Evolutionary conservation across 192 early-diverging fungal species (phyloP).

Genomic region (Umbelopsis isabellina): DNA sequence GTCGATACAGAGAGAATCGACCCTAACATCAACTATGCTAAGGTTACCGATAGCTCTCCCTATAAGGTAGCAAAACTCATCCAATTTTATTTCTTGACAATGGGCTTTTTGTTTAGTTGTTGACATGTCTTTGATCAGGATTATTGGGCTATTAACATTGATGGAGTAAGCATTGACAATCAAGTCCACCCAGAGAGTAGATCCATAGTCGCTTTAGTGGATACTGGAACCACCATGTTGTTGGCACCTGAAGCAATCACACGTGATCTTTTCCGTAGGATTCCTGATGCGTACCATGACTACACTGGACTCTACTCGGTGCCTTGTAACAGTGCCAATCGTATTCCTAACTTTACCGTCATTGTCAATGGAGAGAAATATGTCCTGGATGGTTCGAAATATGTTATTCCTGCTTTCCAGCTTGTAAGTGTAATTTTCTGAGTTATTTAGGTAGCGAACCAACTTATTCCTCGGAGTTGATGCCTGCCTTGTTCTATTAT

Average conservation of each 20-base stretch:
- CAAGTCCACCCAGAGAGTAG: not conserved
- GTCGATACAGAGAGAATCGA: slow-evolving; percentile 24
- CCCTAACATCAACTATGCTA: slow-evolving; percentile 18
- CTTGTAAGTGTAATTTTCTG: slow-evolving; percentile 6
- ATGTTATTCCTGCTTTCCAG: slow-evolving; percentile 23
- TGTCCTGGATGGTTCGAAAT: slow-evolving; percentile 26
- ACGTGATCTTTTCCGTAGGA: slow-evolving; percentile 5
- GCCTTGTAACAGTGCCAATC: slow-evolving; percentile 23
- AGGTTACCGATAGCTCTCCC: slow-evolving; percentile 10
- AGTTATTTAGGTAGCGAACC: too few relatives aligned
- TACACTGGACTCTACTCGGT: slow-evolving; percentile 24
- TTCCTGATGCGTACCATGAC: not conserved
- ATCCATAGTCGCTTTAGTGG: slow-evolving; percentile 23
- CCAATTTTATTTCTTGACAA: not conserved
- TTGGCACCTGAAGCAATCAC: slow-evolving; percentile 26
- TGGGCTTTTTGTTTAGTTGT: not conserved
- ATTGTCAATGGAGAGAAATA: slow-evolving; percentile 20
- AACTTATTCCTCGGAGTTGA: not conserved
- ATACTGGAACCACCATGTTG: slow-evolving; percentile 36
- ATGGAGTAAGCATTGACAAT: slow-evolving; percentile 19
- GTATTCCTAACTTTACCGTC: slow-evolving; percentile 24
- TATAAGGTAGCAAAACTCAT: slow-evolving; percentile 6
- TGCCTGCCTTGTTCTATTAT: not conserved
- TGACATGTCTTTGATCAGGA: slow-evolving; percentile 15
- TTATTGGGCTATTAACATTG: slow-evolving; percentile 38